phyloP scores from a whole-genome alignment of 1,139 yeast species.

The Suhomyces anneliseae region DNA sequence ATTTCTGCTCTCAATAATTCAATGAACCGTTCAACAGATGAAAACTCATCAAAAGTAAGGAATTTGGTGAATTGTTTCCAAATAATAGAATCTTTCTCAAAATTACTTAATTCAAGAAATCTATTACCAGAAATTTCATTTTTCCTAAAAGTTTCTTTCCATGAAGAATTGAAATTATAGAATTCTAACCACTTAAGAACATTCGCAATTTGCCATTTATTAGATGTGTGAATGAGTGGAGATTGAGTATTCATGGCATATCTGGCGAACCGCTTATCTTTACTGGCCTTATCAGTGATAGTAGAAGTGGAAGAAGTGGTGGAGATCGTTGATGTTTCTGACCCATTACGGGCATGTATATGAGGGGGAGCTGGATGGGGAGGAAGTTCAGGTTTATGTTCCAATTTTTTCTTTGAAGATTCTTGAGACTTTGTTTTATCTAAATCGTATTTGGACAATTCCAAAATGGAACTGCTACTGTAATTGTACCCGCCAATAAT shows the following conservation, averaged over 20 bases:
- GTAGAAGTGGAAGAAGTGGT: conserved; percentile 34
- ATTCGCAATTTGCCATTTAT: conserved; percentile 65
- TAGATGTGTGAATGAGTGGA: conserved; percentile 20
- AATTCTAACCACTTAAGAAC: conserved; percentile 67
- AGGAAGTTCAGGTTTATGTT: neutral
- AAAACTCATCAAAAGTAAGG: conserved; percentile 42
- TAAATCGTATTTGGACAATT: conserved; percentile 10
- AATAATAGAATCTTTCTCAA: conserved; percentile 53
- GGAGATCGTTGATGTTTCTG: conserved; percentile 37
- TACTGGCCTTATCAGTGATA: conserved; percentile 29
- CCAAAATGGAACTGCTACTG: conserved; percentile 25
- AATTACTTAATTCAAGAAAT: conserved; percentile 68
- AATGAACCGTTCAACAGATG: conserved; percentile 58
- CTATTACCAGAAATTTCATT: conserved; percentile 62
- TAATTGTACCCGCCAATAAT: conserved; percentile 33
- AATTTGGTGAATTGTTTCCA: conserved; percentile 49
- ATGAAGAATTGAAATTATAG: conserved; percentile 67
- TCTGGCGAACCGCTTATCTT: conserved; percentile 43
- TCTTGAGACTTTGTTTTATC: conserved; percentile 3
- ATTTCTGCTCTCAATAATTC: conserved; percentile 30
- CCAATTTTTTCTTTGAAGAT: conserved; percentile 1
- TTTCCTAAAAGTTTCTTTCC: conserved; percentile 64
- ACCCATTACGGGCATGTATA: conserved; percentile 36
- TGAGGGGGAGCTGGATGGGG: conserved; percentile 1
- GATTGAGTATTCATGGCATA: conserved; percentile 47